These are phyloP conservation scores for Xylariaceae sp. DNA, from an alignment of 2,329 filamentous ascomycete genomes.

Conservation along the genomic window DNA sequence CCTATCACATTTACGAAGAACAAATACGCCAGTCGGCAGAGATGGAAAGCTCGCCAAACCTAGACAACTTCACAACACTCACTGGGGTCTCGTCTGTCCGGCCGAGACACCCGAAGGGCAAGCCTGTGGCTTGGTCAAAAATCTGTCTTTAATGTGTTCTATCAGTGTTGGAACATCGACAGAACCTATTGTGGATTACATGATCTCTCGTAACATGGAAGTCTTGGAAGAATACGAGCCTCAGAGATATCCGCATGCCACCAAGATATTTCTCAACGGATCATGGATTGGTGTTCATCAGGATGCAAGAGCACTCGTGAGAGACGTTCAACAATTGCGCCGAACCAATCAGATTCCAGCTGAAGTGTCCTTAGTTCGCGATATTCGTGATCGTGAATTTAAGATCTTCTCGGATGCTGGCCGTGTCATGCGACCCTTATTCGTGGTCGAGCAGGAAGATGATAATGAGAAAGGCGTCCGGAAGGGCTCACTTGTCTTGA, in stretches of 20 bases:
- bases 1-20: constrained; percentile 90
- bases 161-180: constrained; percentile 92
- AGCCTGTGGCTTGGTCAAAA: constrained; percentile 97
- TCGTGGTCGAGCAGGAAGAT: constrained; percentile 86
- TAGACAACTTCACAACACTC: constrained; percentile 94
- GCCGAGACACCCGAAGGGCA: constrained; percentile 98
- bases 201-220: constrained; percentile 95
- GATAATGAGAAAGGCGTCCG: constrained; percentile 57
- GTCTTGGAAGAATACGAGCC: constrained; percentile 93
- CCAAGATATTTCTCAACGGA: constrained; percentile 97
- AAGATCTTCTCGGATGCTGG: constrained; percentile 98
- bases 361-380: constrained; percentile 90
- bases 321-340: constrained; percentile 70
- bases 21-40: constrained; percentile 94
- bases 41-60: constrained; percentile 98
- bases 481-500: constrained; percentile 73
- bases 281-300: constrained; percentile 96
- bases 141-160: constrained; percentile 95
- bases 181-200: constrained; percentile 87
- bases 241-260: constrained; percentile 79
- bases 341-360: constrained; percentile 80
- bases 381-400: constrained; percentile 96
- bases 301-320: constrained; percentile 80
- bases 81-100: constrained; percentile 96
- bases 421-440: constrained; percentile 87